These are phyloP conservation scores for Nitzschia putrida DNA, from an alignment of 108 stramenopile genomes.

Conservation along the genomic window DNA sequence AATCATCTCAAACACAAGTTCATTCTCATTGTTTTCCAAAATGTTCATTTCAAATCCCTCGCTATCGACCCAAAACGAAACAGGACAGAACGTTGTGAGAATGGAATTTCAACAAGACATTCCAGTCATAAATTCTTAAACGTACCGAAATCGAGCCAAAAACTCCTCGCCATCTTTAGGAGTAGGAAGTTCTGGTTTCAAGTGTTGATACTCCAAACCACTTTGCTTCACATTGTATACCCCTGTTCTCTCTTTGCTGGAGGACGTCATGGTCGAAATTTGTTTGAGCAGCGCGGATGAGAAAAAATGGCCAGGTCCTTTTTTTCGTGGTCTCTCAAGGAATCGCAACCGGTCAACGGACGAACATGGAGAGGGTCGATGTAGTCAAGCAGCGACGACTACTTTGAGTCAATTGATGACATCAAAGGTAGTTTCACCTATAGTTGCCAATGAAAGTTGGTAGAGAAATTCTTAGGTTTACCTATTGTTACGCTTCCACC, in stretches of 20 bases:
- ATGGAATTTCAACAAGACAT: too few relatives aligned
- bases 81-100: background rate
- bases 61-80: slow-evolving; percentile 15
- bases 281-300: too few relatives aligned
- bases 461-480: too few relatives aligned
- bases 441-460: too few relatives aligned
- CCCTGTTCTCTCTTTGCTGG: slow-evolving; percentile 33
- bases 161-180: slow-evolving; percentile 64
- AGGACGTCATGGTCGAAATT: background rate
- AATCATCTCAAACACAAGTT: slow-evolving; percentile 85
- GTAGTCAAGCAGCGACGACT: too few relatives aligned
- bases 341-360: too few relatives aligned
- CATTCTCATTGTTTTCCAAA: slow-evolving; percentile 59
- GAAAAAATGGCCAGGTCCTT: too few relatives aligned
- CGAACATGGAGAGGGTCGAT: too few relatives aligned
- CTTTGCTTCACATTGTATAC: slow-evolving; percentile 70
- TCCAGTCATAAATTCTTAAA: background rate
- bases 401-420: too few relatives aligned
- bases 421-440: too few relatives aligned
- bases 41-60: slow-evolving; percentile 51
- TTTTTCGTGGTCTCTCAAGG: too few relatives aligned
- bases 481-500: too few relatives aligned
- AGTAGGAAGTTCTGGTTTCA: slow-evolving; percentile 33
- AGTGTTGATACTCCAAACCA: slow-evolving; percentile 67
- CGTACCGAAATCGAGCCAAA: slow-evolving; percentile 52